Conservation (phyloP, 164 flowering plant species). For the Sextonia rubra region DNA sequence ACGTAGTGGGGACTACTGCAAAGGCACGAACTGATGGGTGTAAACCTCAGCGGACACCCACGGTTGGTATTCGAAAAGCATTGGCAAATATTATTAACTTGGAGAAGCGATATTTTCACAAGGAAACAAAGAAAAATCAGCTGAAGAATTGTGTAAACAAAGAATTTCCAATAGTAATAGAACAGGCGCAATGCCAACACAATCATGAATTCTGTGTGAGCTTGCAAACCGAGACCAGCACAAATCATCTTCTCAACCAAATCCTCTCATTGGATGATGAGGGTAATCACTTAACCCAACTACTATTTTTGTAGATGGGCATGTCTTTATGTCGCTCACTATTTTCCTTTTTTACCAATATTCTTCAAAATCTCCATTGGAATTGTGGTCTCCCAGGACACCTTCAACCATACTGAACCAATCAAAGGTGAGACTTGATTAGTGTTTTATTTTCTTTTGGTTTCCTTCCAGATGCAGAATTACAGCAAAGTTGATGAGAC, state of each 20-base stretch:
- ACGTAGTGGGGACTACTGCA: constrained; percentile 15
- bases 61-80: constrained; percentile 40
- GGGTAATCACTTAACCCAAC: neutral
- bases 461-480: too few relatives aligned
- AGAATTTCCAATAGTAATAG: constrained; percentile 10
- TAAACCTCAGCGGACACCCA: constrained; percentile 30
- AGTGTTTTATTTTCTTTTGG: too few relatives aligned
- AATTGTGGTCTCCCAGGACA: constrained; percentile 1
- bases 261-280: constrained; percentile 39
- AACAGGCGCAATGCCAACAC: constrained; percentile 53
- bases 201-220: constrained; percentile 54
- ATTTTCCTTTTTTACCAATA: neutral
- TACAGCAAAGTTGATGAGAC: too few relatives aligned
- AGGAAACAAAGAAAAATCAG: constrained; percentile 26
- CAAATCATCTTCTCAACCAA: constrained; percentile 18
- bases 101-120: constrained; percentile 25
- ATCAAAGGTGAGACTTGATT: too few relatives aligned
- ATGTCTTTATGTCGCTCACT: too few relatives aligned
- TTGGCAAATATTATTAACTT: constrained; percentile 62
- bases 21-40: constrained; percentile 15
- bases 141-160: constrained; percentile 17
- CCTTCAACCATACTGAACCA: too few relatives aligned
- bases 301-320: neutral
- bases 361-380: neutral
- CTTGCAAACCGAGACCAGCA: constrained; percentile 24